These are phyloP conservation scores for Cercospora janseana DNA, from an alignment of 2,329 filamentous ascomycete species.

Conservation along the genomic window DNA sequence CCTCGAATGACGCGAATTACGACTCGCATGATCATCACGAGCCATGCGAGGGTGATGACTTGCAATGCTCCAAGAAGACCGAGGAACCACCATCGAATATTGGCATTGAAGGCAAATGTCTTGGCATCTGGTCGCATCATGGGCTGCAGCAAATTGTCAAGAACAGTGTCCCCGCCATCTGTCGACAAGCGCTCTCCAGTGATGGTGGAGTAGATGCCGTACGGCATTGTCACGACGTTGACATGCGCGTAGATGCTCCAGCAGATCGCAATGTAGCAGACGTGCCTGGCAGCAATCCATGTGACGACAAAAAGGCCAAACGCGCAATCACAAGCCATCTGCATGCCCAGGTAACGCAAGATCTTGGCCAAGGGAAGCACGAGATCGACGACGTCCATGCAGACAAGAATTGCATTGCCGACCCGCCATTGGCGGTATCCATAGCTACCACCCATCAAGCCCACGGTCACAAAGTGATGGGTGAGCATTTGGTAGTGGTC, in stretches of 20 bases:
- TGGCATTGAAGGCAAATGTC: constrained; percentile 73
- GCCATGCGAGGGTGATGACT: constrained; percentile 80
- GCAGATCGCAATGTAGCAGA: constrained; percentile 74
- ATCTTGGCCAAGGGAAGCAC: constrained; percentile 82
- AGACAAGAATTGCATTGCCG: constrained; percentile 80
- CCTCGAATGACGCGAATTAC: constrained; percentile 77
- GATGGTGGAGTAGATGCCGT: constrained; percentile 67
- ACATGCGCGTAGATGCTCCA: constrained; percentile 75
- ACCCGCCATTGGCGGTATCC: constrained; percentile 83
- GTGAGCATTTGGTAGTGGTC: constrained; percentile 95
- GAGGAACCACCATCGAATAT: constrained; percentile 75
- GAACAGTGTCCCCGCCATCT: constrained; percentile 44
- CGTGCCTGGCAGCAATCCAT: constrained; percentile 81
- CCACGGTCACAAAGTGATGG: constrained; percentile 87
- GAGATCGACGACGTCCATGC: constrained; percentile 93
- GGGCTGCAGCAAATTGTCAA: constrained; percentile 67
- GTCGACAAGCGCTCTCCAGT: constrained; percentile 55
- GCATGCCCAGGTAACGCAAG: constrained; percentile 82
- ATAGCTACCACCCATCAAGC: constrained; percentile 78
- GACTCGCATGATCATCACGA: constrained; percentile 80
- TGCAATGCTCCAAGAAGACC: constrained; percentile 74
- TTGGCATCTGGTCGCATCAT: constrained; percentile 66
- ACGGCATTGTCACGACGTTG: constrained; percentile 56
- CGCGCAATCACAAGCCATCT: constrained; percentile 71
- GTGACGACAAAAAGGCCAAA: constrained; percentile 83